phyloP scores from a whole-genome alignment of 768 basidiomycete genomes.

The Mrakia frigida region DNA sequence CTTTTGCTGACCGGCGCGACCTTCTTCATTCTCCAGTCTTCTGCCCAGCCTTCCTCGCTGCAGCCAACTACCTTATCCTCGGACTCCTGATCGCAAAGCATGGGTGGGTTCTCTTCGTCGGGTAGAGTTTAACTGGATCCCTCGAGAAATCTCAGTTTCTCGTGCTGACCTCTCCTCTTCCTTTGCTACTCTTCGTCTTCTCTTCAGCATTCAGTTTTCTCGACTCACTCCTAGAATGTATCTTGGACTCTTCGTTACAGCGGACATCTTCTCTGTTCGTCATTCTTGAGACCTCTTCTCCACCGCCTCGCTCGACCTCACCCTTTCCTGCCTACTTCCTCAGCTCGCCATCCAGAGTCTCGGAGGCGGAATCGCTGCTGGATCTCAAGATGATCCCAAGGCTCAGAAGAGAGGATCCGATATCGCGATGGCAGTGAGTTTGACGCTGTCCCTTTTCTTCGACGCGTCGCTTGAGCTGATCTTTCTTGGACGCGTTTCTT shows the following conservation, averaged over 20 bases:
- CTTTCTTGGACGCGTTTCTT: no score
- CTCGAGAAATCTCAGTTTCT: background rate
- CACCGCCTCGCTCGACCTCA: no score
- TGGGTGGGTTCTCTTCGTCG: background rate
- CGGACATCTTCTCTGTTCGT: background rate
- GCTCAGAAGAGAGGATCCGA: background rate
- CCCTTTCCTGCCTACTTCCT: background rate
- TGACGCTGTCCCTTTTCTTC: no score
- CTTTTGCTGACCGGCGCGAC: no score
- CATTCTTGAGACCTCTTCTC: background rate
- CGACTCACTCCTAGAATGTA: background rate
- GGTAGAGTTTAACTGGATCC: no score
- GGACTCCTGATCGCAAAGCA: background rate
- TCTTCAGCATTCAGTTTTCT: background rate
- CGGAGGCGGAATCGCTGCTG: background rate
- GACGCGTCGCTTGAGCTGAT: no score
- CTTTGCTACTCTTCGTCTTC: background rate
- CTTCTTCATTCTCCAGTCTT: background rate
- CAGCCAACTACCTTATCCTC: background rate
- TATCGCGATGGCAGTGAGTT: background rate
- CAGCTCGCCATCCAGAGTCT: background rate
- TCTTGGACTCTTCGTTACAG: background rate
- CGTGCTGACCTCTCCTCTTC: background rate
- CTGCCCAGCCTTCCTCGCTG: background rate
- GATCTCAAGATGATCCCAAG: background rate